phyloP scores from a whole-genome alignment of 257 asterid genomes.

The Solanum etuberosum region DNA sequence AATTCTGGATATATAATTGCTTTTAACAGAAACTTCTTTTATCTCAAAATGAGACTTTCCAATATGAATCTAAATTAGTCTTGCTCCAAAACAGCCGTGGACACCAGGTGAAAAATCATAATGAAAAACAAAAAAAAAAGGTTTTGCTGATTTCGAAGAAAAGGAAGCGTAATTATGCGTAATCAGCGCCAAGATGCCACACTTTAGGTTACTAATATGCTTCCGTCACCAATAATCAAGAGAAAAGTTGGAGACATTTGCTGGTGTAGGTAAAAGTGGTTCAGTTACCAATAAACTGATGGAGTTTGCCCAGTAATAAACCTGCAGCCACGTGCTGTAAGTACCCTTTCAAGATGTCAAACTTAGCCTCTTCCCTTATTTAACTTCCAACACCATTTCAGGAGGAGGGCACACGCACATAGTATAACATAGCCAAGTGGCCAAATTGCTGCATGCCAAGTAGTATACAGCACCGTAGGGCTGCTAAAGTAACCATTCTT shows the following conservation, averaged over 20 bases:
- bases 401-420: neutral
- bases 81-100: neutral
- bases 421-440: neutral
- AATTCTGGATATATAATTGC: no score
- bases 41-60: no score
- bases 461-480: neutral
- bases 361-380: neutral
- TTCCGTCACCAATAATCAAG: neutral
- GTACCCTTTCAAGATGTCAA: neutral
- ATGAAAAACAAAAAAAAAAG: no score
- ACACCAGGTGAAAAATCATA: neutral
- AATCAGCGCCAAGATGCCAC: neutral
- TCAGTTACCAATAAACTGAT: neutral
- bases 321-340: neutral
- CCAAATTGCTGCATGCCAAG: neutral
- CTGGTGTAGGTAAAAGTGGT: neutral
- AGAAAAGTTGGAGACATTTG: neutral
- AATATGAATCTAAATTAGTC: neutral
- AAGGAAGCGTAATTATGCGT: neutral
- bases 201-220: neutral
- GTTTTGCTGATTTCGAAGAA: neutral
- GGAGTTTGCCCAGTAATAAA: neutral
- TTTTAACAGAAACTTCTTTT: accelerated
- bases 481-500: neutral
- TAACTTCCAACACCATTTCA: neutral